These are phyloP conservation scores for Isabelozyma pseudorhagii DNA, from an alignment of 805 yeast genomes.

Conservation along the genomic window DNA sequence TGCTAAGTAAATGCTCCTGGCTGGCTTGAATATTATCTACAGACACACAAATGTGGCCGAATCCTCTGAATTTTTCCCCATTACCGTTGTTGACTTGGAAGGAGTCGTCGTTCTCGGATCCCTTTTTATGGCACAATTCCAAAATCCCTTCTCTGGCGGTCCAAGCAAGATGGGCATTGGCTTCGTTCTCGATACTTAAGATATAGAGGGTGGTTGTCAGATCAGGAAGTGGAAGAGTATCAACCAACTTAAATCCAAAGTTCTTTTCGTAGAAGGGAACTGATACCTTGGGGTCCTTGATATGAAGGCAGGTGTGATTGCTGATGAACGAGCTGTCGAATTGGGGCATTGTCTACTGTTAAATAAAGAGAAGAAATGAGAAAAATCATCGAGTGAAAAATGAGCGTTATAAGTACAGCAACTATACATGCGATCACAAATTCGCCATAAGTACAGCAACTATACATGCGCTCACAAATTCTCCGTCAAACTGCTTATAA, in stretches of 20 bases:
- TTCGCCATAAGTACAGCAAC: not conserved
- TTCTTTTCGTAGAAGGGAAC: slow-evolving; percentile 68
- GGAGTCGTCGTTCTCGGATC: slow-evolving; percentile 55
- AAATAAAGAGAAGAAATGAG: not conserved
- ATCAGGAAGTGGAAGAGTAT: slow-evolving; percentile 49
- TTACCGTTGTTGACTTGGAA: slow-evolving; percentile 78
- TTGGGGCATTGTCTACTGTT: slow-evolving; percentile 19
- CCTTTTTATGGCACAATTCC: slow-evolving; percentile 81
- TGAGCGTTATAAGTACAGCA: not conserved
- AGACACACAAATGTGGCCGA: slow-evolving; percentile 89
- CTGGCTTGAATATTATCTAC: slow-evolving; percentile 72
- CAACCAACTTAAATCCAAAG: slow-evolving; percentile 69
- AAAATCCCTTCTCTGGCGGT: slow-evolving; percentile 63
- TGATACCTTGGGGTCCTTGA: slow-evolving; percentile 75
- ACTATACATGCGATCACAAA: too few species aligned
- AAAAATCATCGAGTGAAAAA: not conserved
- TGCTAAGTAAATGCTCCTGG: slow-evolving; percentile 55
- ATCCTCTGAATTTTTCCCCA: slow-evolving; percentile 79
- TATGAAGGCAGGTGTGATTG: slow-evolving; percentile 76
- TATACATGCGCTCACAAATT: too few species aligned
- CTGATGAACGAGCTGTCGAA: slow-evolving; percentile 37
- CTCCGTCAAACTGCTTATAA: too few species aligned
- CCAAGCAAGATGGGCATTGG: slow-evolving; percentile 35
- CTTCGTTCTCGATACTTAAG: slow-evolving; percentile 54
- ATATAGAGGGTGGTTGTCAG: slow-evolving; percentile 65